These are phyloP conservation scores for Phytophthora cajani DNA, from an alignment of 352 stramenopile species.

Conservation along the genomic window DNA sequence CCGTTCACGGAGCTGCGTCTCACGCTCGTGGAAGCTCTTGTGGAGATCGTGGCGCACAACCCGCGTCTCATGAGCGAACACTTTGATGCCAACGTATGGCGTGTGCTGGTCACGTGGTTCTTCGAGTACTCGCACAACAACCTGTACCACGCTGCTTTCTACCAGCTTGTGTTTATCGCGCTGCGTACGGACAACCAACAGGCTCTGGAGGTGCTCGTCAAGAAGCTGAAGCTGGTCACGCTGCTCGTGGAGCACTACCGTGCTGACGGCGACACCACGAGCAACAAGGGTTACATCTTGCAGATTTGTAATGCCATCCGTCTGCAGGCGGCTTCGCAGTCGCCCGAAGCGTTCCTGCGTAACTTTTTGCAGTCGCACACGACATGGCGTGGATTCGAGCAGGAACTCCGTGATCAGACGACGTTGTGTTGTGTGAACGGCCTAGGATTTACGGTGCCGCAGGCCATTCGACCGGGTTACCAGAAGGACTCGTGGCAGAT, in stretches of 20 bases:
- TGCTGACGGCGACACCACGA: constrained; percentile 60
- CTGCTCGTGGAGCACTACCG: constrained; percentile 85
- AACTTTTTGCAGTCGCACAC: constrained; percentile 92
- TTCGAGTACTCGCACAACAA: constrained; percentile 94
- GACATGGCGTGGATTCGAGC: constrained; percentile 80
- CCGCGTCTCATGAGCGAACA: constrained; percentile 67
- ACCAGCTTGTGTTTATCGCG: constrained; percentile 90
- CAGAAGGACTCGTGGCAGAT: constrained; percentile 75
- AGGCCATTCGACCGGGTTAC: constrained; percentile 62
- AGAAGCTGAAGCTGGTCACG: constrained; percentile 89
- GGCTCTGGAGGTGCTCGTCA: constrained; percentile 83
- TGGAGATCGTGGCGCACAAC: constrained; percentile 87
- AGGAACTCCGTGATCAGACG: constrained; percentile 69
- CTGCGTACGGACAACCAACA: constrained; percentile 86
- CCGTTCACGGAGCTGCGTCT: constrained; percentile 92
- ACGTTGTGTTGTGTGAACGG: constrained; percentile 62
- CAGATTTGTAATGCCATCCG: constrained; percentile 91
- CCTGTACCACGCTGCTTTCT: constrained; percentile 90
- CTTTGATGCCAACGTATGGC: constrained; percentile 89
- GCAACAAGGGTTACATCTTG: constrained; percentile 89
- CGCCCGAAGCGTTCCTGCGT: constrained; percentile 87
- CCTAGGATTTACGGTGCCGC: constrained; percentile 79
- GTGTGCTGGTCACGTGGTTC: constrained; percentile 88
- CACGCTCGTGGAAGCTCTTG: constrained; percentile 84
- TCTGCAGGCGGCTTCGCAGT: constrained; percentile 87